Evolutionary conservation across 2,329 filamentous ascomycete species (phyloP).

Genomic region (Colletotrichum theobromicola): DNA sequence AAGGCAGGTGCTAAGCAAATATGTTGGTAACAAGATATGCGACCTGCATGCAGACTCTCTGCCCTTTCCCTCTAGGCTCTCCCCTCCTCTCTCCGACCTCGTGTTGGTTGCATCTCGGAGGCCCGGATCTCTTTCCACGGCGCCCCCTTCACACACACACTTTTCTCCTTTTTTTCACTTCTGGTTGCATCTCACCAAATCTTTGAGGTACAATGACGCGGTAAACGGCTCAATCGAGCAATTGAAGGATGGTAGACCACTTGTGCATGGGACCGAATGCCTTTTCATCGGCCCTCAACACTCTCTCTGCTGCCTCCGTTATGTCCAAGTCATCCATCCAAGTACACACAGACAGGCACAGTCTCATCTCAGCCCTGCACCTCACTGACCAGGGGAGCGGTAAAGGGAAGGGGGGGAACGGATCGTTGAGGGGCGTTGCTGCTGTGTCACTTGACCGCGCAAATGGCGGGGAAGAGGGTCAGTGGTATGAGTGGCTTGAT

Average conservation of each 20-base stretch:
- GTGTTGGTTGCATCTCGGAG: conserved; percentile 4
- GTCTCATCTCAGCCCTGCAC: neutral
- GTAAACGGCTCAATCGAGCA: neutral
- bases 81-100: neutral
- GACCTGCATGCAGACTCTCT: neutral
- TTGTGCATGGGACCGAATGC: neutral
- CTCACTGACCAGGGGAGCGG: neutral
- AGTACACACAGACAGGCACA: neutral
- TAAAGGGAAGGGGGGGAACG: neutral
- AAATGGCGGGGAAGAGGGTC: neutral
- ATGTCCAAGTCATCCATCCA: neutral
- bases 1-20: neutral
- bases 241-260: neutral
- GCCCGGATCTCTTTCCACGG: conserved; percentile 16
- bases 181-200: neutral
- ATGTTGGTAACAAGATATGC: conserved; percentile 3
- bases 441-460: conserved; percentile 4
- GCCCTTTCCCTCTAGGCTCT: no score
- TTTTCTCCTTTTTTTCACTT: neutral
- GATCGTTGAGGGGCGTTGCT: neutral
- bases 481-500: neutral
- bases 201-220: neutral
- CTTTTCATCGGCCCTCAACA: neutral
- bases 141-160: neutral
- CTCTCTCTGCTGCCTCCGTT: no score